Percentiles rank a stretch among this genome's conserved stretches.
phyloP scores from a whole-genome alignment of 768 basidiomycete genomes.

The Candolleomyces aberdarensis region DNA sequence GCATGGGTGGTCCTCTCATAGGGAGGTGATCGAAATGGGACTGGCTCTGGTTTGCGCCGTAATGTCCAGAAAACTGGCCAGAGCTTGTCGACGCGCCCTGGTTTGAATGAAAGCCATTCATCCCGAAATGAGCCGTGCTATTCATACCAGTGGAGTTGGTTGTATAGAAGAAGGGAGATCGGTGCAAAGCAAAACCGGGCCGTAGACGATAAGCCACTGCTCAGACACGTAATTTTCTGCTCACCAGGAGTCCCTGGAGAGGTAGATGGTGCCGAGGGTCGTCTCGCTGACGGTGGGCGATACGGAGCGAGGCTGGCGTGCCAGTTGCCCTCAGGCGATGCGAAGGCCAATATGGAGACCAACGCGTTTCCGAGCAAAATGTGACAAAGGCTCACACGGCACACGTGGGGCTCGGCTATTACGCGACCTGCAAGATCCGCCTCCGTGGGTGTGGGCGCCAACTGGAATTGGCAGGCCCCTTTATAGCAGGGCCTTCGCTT shows the following conservation, averaged over 20 bases:
- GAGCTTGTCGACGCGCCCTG: conserved; percentile 34
- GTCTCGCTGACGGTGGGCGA: no score
- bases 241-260: no score
- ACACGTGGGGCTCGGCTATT: neutral
- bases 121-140: conserved; percentile 16
- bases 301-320: no score
- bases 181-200: no score
- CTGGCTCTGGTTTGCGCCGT: conserved; percentile 16
- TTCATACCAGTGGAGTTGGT: conserved; percentile 16
- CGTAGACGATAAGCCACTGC: no score
- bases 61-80: conserved; percentile 14
- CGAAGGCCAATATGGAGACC: neutral
- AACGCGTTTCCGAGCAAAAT: neutral
- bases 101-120: conserved; percentile 29
- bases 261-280: no score
- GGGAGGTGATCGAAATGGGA: conserved; percentile 16
- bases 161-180: no score
- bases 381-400: neutral
- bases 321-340: neutral
- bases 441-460: neutral
- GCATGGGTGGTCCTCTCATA: conserved; percentile 15
- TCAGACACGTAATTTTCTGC: no score
- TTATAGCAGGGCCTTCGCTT: neutral
- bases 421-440: conserved; percentile 1
- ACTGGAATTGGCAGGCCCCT: neutral